These are phyloP conservation scores for Pisolithus tinctorius DNA, from an alignment of 768 basidiomycete species.

Conservation along the genomic window DNA sequence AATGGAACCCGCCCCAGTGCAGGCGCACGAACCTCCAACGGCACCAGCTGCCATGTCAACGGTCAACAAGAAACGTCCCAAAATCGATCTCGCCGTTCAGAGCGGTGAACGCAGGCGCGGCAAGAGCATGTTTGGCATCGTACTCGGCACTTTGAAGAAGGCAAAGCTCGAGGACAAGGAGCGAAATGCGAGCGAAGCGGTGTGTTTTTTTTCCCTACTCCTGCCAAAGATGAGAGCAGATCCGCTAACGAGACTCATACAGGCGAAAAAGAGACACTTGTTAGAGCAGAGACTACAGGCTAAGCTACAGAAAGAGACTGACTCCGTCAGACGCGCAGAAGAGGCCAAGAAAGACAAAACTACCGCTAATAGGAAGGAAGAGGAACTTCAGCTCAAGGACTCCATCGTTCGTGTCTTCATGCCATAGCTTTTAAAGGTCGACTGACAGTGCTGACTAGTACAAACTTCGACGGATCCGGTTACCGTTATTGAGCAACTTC, in stretches of 20 bases:
- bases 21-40: constrained; percentile 35
- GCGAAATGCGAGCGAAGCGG: constrained; percentile 80
- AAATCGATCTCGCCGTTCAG: constrained; percentile 54
- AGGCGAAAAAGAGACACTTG: constrained; percentile 81
- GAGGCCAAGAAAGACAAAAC: constrained; percentile 83
- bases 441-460: constrained; percentile 39
- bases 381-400: constrained; percentile 75
- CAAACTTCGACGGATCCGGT: constrained; percentile 63
- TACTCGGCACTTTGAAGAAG: constrained; percentile 79
- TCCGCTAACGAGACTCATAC: constrained; percentile 3
- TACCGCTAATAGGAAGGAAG: constrained; percentile 69
- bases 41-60: constrained; percentile 39
- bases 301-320: constrained; percentile 81
- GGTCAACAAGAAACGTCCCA: constrained; percentile 59
- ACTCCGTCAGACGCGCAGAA: constrained; percentile 77
- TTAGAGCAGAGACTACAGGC: constrained; percentile 81
- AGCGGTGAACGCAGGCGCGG: constrained; percentile 71
- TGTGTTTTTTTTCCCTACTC: constrained; percentile 25
- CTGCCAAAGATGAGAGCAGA: constrained; percentile 1
- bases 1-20: too few species aligned
- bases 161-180: constrained; percentile 84
- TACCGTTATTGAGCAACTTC: constrained; percentile 72
- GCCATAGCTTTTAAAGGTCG: background rate
- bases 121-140: constrained; percentile 82
- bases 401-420: constrained; percentile 53